phyloP scores from a whole-genome alignment of 441 rosid genomes.

The Geranium incanum region DNA sequence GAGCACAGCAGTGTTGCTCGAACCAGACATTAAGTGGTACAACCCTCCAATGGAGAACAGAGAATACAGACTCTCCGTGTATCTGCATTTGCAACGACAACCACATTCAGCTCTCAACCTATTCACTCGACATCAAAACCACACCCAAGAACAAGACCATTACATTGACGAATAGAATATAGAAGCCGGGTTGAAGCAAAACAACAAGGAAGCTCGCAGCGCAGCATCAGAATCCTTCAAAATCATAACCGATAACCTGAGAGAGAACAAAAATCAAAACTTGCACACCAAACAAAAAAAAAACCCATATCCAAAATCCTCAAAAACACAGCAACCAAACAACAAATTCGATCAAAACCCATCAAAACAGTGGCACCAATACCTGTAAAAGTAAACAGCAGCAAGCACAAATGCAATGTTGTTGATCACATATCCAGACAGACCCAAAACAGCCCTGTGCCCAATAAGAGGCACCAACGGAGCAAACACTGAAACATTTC shows the following conservation, averaged over 20 bases:
- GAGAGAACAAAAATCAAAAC: slow-evolving; percentile 21
- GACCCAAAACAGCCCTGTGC: slow-evolving; percentile 60
- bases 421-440: slow-evolving; percentile 60
- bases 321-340: not conserved
- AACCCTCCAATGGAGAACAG: slow-evolving; percentile 71
- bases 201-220: slow-evolving; percentile 55
- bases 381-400: slow-evolving; percentile 69
- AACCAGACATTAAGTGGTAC: slow-evolving; percentile 55
- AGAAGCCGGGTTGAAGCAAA: slow-evolving; percentile 91
- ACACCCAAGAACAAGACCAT: slow-evolving; percentile 19
- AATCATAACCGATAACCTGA: slow-evolving; percentile 64
- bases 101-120: slow-evolving; percentile 9
- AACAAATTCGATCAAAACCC: slow-evolving; percentile 1
- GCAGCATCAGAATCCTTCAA: slow-evolving; percentile 64
- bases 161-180: slow-evolving; percentile 88
- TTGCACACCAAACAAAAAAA: not conserved
- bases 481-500: slow-evolving; percentile 43
- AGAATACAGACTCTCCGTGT: slow-evolving; percentile 77
- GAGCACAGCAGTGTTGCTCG: slow-evolving; percentile 49
- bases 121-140: not conserved
- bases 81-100: slow-evolving; percentile 44
- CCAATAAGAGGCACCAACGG: slow-evolving; percentile 69
- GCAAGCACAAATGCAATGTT: slow-evolving; percentile 67
- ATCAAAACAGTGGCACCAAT: no score
- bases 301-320: no score